phyloP scores from a whole-genome alignment of 345 rosid genomes.

The Fremontodendron californicum region DNA sequence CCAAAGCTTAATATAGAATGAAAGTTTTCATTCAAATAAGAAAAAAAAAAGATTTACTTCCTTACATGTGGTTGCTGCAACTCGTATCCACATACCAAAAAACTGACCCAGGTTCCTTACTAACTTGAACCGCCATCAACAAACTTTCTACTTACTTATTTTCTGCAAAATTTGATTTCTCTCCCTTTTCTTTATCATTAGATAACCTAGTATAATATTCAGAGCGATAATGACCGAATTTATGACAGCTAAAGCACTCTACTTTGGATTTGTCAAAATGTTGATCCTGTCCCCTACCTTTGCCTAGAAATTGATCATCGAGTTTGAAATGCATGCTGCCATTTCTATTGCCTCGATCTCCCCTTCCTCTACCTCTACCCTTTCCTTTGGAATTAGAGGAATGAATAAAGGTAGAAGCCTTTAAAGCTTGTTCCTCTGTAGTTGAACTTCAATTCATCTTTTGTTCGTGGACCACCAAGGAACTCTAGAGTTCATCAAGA shows the following conservation, averaged over 20 bases:
- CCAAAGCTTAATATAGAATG: neutral
- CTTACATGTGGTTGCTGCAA: neutral
- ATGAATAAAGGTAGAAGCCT: neutral
- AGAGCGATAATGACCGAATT: neutral
- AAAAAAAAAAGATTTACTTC: conserved; percentile 7
- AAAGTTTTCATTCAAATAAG: neutral
- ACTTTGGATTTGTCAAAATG: conserved; percentile 3
- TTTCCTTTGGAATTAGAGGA: neutral
- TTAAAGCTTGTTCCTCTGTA: neutral
- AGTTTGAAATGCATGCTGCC: neutral
- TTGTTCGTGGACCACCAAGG: conserved; percentile 1
- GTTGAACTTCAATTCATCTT: neutral
- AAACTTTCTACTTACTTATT: neutral
- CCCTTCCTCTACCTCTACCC: neutral
- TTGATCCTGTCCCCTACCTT: conserved; percentile 4
- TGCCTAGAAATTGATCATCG: neutral
- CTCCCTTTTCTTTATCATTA: neutral
- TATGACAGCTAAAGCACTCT: conserved; percentile 7
- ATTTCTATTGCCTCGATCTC: neutral
- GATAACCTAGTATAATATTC: neutral
- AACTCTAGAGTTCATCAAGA: conserved; percentile 6
- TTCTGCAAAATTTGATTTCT: neutral
- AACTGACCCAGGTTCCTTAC: neutral
- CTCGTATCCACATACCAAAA: neutral
- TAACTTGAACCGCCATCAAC: neutral